Base-by-base conservation (phyloP, 176 grass and related monocot species). In the Miscanthus lutarioriparius region DNA sequence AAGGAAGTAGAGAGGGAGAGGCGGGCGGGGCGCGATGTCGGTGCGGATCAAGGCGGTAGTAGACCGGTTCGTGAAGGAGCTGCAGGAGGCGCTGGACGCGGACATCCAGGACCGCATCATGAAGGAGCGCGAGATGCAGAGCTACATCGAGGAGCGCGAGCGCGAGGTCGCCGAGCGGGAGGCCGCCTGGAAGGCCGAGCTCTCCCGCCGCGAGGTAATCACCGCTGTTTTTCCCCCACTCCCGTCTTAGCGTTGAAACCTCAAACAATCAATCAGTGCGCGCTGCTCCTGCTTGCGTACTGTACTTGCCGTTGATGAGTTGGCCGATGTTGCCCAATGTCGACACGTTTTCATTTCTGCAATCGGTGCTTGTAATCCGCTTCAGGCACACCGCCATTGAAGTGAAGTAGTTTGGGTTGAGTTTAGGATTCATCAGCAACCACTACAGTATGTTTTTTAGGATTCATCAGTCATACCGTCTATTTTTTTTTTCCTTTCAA, bases 71-170 rank as follows among this genome's bases (percentile, higher is more conserved):
- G 93, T 96, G 75, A 90, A 91, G 72, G 96, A 99, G 93, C 86
- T 99, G 70, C 91, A 95, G 89, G 96, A 94, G 91, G 93, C 96
- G 65, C 72, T 99, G 65, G 93, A 96, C 71, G 93, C 93, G n/a
- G 96, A 99, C 83, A 99, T 99, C 43, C 93, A 99, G 83, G 93
- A 99, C 84, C 85, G 96, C 27, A 67, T 99, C 65, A 99, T 99
- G 93, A 99, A 94, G 96, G 91, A 99, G 93, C 81, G 96, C 23
- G 96, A 99, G 91, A 96, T 99, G 93, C 96, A 99, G 86, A 94
- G 96, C 88, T 99, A 99, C 86, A 99, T 99, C 86, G 78, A 99
- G 89, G 93, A 99, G 89, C 90, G 93, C 41, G 96, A 99, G 85
- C 91, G 96, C 67, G 96, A 99, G 90, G 96, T 99, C 85, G 91